Evolutionary conservation across 768 basidiomycete genomes (phyloP).

Genomic region (Tephrocybe rancida): DNA sequence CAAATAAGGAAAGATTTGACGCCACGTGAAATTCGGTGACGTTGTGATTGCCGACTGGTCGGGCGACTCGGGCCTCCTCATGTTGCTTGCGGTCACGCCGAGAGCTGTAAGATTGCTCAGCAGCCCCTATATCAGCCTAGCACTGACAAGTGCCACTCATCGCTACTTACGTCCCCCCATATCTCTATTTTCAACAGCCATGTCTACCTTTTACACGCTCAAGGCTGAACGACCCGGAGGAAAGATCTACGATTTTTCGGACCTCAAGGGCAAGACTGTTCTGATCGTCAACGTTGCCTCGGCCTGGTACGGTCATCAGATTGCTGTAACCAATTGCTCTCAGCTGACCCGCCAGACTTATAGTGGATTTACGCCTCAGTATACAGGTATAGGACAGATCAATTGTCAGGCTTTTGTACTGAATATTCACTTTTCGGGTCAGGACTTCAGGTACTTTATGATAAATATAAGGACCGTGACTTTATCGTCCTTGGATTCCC

Average conservation of each 20-base stretch:
- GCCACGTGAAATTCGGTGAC: constrained; percentile 6
- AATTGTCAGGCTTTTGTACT: background rate
- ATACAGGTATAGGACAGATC: constrained; percentile 50
- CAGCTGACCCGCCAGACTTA: background rate
- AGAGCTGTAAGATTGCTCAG: constrained; percentile 32
- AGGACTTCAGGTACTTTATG: constrained; percentile 81
- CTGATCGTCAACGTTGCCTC: constrained; percentile 81
- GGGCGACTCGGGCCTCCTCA: constrained; percentile 1
- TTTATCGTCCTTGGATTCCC: constrained; percentile 90
- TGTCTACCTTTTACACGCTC: constrained; percentile 60
- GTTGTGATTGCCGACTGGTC: background rate
- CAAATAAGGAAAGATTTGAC: background rate
- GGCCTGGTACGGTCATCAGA: constrained; percentile 53
- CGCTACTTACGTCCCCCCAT: background rate
- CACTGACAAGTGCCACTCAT: background rate
- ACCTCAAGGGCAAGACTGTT: constrained; percentile 77
- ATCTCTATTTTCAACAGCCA: constrained; percentile 13
- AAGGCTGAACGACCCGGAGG: constrained; percentile 64
- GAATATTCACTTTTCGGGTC: constrained; percentile 5
- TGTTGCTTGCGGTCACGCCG: constrained; percentile 25
- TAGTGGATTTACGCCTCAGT: constrained; percentile 86
- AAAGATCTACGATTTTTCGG: constrained; percentile 60
- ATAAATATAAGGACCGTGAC: constrained; percentile 78
- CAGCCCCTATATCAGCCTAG: constrained; percentile 17
- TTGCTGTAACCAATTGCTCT: background rate